These are phyloP conservation scores for Boletus subparvulus DNA, from an alignment of 768 basidiomycete species.

Conservation along the genomic window DNA sequence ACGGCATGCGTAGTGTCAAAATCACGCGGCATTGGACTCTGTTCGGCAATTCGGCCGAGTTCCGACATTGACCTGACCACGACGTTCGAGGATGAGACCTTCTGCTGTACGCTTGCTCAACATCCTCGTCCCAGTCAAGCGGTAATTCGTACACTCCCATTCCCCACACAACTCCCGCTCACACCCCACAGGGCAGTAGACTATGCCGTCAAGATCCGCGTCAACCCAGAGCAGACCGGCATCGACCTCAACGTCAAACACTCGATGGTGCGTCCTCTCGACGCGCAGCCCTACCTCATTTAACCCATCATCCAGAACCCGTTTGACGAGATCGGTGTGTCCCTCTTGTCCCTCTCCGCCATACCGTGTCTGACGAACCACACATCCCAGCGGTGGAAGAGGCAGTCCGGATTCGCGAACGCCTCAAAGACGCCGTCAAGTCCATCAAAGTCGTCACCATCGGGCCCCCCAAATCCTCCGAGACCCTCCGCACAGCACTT, in stretches of 20 bases:
- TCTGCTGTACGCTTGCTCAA: slow-evolving; percentile 72
- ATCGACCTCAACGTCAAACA: slow-evolving; percentile 98
- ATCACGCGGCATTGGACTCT: background rate
- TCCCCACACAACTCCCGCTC: background rate
- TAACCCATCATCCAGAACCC: slow-evolving; percentile 68
- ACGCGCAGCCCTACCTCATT: background rate
- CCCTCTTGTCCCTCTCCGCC: background rate
- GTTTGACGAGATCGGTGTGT: slow-evolving; percentile 95
- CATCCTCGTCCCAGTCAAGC: slow-evolving; percentile 92
- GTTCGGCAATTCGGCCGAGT: slow-evolving; percentile 7
- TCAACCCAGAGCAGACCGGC: slow-evolving; percentile 92
- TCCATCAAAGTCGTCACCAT: slow-evolving; percentile 93
- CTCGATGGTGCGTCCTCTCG: slow-evolving; percentile 74
- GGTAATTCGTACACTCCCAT: slow-evolving; percentile 40
- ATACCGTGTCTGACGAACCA: background rate
- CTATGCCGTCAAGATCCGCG: slow-evolving; percentile 98
- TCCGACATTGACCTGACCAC: slow-evolving; percentile 18
- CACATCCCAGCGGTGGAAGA: slow-evolving; percentile 82
- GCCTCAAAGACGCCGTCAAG: slow-evolving; percentile 70
- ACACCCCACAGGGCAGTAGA: slow-evolving; percentile 71
- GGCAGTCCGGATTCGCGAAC: slow-evolving; percentile 90
- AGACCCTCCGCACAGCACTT: slow-evolving; percentile 92
- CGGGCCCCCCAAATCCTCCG: slow-evolving; percentile 84
- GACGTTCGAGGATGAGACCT: slow-evolving; percentile 60
- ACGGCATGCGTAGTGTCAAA: no score